Percentiles rank a stretch among this genome's conserved stretches.
phyloP scores from a whole-genome alignment of 352 stramenopile species.

The Phytophthora europaea region DNA sequence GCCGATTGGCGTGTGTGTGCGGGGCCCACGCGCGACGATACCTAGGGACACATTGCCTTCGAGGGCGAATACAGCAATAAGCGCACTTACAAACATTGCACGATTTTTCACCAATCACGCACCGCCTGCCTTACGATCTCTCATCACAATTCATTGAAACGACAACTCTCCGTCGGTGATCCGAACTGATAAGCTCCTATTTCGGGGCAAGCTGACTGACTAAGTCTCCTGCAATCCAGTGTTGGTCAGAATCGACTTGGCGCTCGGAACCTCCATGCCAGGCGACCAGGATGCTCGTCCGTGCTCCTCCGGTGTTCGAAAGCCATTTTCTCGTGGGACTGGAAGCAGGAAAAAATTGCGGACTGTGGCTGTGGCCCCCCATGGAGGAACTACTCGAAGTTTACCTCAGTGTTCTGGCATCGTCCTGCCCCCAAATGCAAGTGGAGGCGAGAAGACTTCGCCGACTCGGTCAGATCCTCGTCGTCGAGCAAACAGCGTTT shows the following conservation, averaged over 20 bases:
- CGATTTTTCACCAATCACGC: too few species aligned
- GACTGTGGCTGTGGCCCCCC: constrained; percentile 17
- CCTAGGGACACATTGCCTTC: too few species aligned
- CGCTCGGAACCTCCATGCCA: background rate
- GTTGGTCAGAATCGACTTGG: background rate
- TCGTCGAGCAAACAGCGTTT: constrained; percentile 18
- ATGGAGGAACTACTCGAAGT: background rate
- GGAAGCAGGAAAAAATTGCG: constrained; percentile 16
- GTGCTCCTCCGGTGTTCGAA: background rate
- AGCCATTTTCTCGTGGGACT: background rate
- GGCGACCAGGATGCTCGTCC: background rate
- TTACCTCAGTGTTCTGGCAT: constrained; percentile 13
- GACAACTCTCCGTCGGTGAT: background rate
- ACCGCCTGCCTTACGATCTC: too few species aligned
- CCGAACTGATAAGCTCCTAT: background rate
- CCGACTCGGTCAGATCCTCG: constrained; percentile 1
- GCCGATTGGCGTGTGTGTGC: too few species aligned
- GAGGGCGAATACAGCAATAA: too few species aligned
- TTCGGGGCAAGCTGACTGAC: background rate
- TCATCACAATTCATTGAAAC: too few species aligned
- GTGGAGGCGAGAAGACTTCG: background rate
- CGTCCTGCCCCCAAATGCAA: constrained; percentile 1
- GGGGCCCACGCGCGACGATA: too few species aligned
- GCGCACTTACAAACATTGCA: too few species aligned
- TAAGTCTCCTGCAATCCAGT: background rate